Evolutionary conservation across 2,329 filamentous ascomycete species (phyloP), one percentile per base, ranked within the genome.

Genomic region (Periconia digitata): DNA sequence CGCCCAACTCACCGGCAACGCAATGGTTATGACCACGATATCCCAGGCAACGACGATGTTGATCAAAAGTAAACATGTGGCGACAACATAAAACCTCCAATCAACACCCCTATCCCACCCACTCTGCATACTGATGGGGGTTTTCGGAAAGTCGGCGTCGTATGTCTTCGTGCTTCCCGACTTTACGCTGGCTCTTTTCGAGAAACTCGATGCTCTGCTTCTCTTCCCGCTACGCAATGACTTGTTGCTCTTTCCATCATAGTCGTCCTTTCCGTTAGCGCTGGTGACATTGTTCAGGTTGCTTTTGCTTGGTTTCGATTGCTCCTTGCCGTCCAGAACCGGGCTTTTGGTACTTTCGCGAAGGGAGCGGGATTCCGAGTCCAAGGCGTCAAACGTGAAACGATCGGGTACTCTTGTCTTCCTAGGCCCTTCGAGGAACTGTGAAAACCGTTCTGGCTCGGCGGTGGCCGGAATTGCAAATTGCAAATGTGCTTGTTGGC

Each of bases 1-100:
- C 20, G 22, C 29, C 20, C 22, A 29, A 53, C 63, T 40, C 53
- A 65, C 63, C 3, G 60, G 60, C 21, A 64, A 44, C 20, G 60
- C 55, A 21, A 64, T 54, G 7, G 56, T 43, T 2, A 64, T 42
- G 10, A 52, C 53, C 2, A 59, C 58, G 4, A 55, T 51, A 55
- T 66, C 61, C 49, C 58, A 56, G 6, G 62, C 62, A 18, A 48
- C 48, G 0, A 61, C 51, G 4, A 66, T 50, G 38, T 63, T 64
- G 16, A 66, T 32, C 6, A 64, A n/a, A 16, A 49, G 58, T 12
- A 67, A 47, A 38, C 58, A 59, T 8, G 29, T 24, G 16, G 60
- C 58, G 2, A 60, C 63, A 5, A 49, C 48, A n/a, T 61, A 54
- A 39, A 61, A 67, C 13, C 55, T 56, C 59, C 59, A 65, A 18